Percentiles rank a stretch among this genome's conserved stretches.
Evolutionary conservation across 306 rosid species (phyloP).

Genomic region (Gastrolobium villosum): DNA sequence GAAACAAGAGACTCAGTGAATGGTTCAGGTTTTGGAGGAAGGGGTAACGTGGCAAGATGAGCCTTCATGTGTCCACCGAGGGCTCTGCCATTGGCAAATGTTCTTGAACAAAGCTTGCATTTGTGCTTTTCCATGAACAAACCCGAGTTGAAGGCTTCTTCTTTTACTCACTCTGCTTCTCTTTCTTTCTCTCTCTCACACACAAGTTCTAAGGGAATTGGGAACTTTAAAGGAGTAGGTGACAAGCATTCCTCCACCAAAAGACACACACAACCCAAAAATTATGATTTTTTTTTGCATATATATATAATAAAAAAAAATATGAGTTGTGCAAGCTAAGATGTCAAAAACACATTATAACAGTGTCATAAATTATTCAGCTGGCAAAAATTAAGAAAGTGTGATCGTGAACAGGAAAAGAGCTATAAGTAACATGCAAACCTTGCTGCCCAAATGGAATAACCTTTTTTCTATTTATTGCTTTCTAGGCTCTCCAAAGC

Average conservation of each 20-base stretch:
- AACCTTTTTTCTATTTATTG: slow-evolving; percentile 53
- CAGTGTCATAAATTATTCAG: slow-evolving; percentile 48
- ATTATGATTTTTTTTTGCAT: slow-evolving; percentile 11
- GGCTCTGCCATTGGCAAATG: slow-evolving; percentile 82
- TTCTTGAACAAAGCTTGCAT: slow-evolving; percentile 87
- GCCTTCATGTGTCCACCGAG: slow-evolving; percentile 97
- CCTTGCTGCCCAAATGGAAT: slow-evolving; percentile 63
- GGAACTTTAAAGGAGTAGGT: slow-evolving; percentile 89
- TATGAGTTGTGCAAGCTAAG: slow-evolving; percentile 31
- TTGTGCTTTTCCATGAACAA: slow-evolving; percentile 75
- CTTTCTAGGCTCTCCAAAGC: slow-evolving; percentile 35
- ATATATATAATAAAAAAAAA: background rate
- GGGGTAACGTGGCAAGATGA: slow-evolving; percentile 72
- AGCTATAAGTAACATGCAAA: slow-evolving; percentile 77
- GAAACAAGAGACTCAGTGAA: slow-evolving; percentile 41
- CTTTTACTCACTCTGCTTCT: background rate
- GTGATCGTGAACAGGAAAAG: slow-evolving; percentile 65
- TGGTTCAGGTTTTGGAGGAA: slow-evolving; percentile 64
- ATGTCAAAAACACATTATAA: slow-evolving; percentile 43
- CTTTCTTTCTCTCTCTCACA: background rate
- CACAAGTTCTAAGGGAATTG: slow-evolving; percentile 55
- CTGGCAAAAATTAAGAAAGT: slow-evolving; percentile 55
- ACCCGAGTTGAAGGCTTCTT: slow-evolving; percentile 12
- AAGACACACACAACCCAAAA: slow-evolving; percentile 67
- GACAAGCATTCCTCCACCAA: slow-evolving; percentile 96